Percentiles rank a stretch among this genome's conserved stretches.
Conservation (phyloP, 257 asterid species). For the Cordia subcordata region DNA sequence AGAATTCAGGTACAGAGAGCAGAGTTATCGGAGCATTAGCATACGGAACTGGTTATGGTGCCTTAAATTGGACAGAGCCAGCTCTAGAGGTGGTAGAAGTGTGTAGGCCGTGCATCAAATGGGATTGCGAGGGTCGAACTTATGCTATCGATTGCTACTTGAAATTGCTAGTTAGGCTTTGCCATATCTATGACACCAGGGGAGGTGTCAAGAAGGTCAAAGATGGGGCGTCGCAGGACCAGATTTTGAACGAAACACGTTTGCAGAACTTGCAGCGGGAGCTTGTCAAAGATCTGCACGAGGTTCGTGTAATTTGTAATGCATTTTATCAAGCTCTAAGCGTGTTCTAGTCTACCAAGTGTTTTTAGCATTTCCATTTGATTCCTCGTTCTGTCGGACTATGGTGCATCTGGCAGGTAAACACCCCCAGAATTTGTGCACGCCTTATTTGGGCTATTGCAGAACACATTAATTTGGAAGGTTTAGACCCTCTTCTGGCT, state of each 20-base stretch:
- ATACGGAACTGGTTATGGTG: conserved; percentile 95
- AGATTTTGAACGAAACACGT: conserved; percentile 82
- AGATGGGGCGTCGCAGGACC: conserved; percentile 95
- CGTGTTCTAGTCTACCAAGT: background rate
- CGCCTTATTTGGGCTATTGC: conserved; percentile 88
- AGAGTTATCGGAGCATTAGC: conserved; percentile 93
- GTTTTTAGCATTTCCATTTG: background rate
- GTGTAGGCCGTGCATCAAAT: conserved; percentile 80
- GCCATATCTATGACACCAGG: conserved; percentile 84
- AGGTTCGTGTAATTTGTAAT: conserved; percentile 45
- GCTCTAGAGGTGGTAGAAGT: conserved; percentile 94
- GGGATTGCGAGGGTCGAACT: conserved; percentile 94
- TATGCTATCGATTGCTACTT: conserved; percentile 91
- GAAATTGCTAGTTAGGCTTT: conserved; percentile 81
- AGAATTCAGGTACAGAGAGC: conserved; percentile 77
- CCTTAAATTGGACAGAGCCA: conserved; percentile 89
- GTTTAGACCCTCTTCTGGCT: conserved; percentile 83
- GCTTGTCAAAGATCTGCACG: conserved; percentile 72
- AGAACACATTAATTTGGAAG: conserved; percentile 81
- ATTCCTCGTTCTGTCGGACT: conserved; percentile 4
- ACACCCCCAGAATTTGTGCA: conserved; percentile 67
- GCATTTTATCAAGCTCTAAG: too few species aligned
- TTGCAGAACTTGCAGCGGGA: conserved; percentile 79
- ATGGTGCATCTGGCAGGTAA: conserved; percentile 54
- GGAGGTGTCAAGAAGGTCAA: conserved; percentile 90